Percentiles rank a stretch among this genome's conserved stretches.
Conservation (phyloP, 306 rosid genomes). For the Betula pendula region DNA sequence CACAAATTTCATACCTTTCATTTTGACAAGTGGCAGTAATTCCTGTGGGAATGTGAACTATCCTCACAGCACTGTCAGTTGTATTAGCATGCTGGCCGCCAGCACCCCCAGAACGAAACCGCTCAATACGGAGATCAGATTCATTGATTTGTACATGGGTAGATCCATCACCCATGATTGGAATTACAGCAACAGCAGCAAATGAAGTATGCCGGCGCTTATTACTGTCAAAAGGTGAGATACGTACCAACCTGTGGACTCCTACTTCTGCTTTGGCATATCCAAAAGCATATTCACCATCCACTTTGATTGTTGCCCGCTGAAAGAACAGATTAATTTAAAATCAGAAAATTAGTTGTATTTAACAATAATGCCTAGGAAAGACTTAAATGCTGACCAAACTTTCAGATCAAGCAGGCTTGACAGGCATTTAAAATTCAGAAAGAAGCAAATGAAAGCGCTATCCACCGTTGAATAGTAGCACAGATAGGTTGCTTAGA, state of each 20-base stretch:
- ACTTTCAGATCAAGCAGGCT: neutral
- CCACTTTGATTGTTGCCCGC: constrained; percentile 95
- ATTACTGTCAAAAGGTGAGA: constrained; percentile 91
- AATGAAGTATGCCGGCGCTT: constrained; percentile 96
- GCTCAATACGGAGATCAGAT: constrained; percentile 90
- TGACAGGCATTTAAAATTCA: neutral
- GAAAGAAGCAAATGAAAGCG: neutral
- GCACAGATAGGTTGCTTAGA: neutral
- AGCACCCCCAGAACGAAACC: constrained; percentile 87
- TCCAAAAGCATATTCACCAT: constrained; percentile 92
- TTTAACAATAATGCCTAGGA: neutral
- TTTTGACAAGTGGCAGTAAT: constrained; percentile 91
- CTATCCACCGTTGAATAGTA: constrained; percentile 6
- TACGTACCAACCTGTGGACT: constrained; percentile 91
- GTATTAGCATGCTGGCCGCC: constrained; percentile 97
- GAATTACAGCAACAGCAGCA: constrained; percentile 97
- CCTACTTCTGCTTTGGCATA: constrained; percentile 99
- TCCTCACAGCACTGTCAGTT: constrained; percentile 93
- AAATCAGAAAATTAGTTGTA: constrained; percentile 27
- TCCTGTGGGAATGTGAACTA: constrained; percentile 90
- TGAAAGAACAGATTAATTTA: constrained; percentile 40
- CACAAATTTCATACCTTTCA: constrained; percentile 59
- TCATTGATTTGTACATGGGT: constrained; percentile 79
- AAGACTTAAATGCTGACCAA: neutral
- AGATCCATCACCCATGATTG: constrained; percentile 71